Evolutionary conservation across 2,329 filamentous ascomycete species (phyloP).

Genomic region (Myrmaecium sp.): DNA sequence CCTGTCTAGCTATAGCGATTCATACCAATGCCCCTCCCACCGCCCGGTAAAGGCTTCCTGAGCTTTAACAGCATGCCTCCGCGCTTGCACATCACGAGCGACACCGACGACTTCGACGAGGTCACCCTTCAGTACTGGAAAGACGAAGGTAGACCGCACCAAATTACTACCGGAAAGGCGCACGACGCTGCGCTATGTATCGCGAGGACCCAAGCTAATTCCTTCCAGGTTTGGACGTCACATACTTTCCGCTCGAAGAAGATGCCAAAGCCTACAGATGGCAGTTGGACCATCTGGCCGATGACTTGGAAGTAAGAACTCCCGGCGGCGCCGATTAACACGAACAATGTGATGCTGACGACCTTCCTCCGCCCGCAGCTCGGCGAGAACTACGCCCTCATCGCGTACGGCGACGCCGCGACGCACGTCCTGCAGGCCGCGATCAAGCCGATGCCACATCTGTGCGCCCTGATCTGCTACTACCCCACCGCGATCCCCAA

Average conservation of each 20-base stretch:
- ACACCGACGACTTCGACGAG: constrained; percentile 20
- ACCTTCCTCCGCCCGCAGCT: too few species aligned
- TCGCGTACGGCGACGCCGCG: constrained; percentile 26
- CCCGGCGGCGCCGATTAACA: too few species aligned
- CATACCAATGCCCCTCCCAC: too few species aligned
- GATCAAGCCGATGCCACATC: constrained; percentile 23
- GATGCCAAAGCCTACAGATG: constrained; percentile 14
- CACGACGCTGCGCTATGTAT: too few species aligned
- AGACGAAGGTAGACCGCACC: constrained; percentile 15
- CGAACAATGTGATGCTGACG: neutral
- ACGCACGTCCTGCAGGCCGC: constrained; percentile 21
- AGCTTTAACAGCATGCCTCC: constrained; percentile 20
- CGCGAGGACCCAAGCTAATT: neutral
- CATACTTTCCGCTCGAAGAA: constrained; percentile 8
- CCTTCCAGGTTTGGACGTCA: too few species aligned
- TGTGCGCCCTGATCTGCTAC: constrained; percentile 24
- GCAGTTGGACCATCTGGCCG: constrained; percentile 18
- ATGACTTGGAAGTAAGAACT: too few species aligned
- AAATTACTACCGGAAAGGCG: too few species aligned
- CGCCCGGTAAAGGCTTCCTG: constrained; percentile 15
- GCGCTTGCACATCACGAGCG: constrained; percentile 22
- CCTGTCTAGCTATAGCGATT: too few species aligned
- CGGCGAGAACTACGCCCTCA: constrained; percentile 18
- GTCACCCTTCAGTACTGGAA: constrained; percentile 21
- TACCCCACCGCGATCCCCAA: constrained; percentile 23